Evolutionary conservation across 441 rosid genomes (phyloP), one percentile per base, ranked within the genome.

Genomic region (Bocquillonia castaneifolia): DNA sequence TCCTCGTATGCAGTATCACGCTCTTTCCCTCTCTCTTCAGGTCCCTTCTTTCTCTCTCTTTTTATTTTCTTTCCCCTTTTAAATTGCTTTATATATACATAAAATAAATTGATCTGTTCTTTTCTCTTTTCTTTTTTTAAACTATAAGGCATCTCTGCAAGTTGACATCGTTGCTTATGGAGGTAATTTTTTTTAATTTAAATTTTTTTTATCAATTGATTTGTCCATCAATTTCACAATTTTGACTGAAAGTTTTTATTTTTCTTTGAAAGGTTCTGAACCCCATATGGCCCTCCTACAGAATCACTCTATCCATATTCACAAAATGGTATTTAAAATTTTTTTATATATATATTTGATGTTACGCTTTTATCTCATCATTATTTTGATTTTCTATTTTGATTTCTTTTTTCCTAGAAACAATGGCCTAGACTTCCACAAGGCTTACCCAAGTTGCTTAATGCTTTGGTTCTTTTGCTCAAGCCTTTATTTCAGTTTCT

Each of bases 1-100:
- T 63, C 99, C 98, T 73, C 91, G 99, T 28, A 93, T 93, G 99
- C 98, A 94, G 72, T 92, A 87, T 75, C 97, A 92, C 57, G 92
- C 97, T 58, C 92, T 94, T 58, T 94, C 99, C 53, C 96, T 94
- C 28, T 85, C 91, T 3, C 79, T 79, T 64, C 92, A 89, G 92
- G 94, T 88, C 54, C 32, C 3, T 55, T 51, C 18, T 52, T 13
- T 10, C 5, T 32, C 34, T 45, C 37, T 55, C n/a, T 47, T 50
- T 9, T 36, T 26, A 0, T 18, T 47, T 26, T 23, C 18, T 51
- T 5, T 20, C 28, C 10, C 5, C 28, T 6, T 23, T n/a, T 10
- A 37, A 48, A 25, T 39, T 56, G 18, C 13, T n/a, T 18, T 45
- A 61, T 42, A 15, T 10, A 10, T 39, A 39, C 9, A 8, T 2